Evolutionary conservation across 2,329 filamentous ascomycete genomes (phyloP).

Genomic region (Diatrype stigma): DNA sequence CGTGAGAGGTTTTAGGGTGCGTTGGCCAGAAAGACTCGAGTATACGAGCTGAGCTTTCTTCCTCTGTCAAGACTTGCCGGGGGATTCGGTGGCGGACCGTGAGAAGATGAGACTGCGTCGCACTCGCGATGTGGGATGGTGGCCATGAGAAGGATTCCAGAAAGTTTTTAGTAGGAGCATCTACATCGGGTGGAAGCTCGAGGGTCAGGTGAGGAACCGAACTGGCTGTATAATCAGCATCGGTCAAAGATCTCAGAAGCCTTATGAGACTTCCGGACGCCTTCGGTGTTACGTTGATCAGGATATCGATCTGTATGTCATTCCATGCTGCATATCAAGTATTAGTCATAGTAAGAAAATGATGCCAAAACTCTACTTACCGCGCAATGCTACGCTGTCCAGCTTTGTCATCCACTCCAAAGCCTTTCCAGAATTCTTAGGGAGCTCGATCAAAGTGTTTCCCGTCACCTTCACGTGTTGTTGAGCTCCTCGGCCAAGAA

Average conservation of each 20-base stretch:
- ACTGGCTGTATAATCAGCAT: constrained; percentile 71
- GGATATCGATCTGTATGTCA: constrained; percentile 70
- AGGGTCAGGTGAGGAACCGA: constrained; percentile 73
- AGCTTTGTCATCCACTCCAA: constrained; percentile 76
- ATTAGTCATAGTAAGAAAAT: constrained; percentile 9
- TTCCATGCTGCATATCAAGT: constrained; percentile 62
- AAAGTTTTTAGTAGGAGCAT: constrained; percentile 59
- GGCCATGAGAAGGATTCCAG: constrained; percentile 67
- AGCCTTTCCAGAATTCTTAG: constrained; percentile 55
- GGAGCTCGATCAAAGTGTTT: constrained; percentile 71
- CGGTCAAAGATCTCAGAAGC: constrained; percentile 69
- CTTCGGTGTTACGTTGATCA: constrained; percentile 69
- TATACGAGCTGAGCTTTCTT: constrained; percentile 70
- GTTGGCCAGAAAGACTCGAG: constrained; percentile 85
- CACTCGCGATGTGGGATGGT: constrained; percentile 35
- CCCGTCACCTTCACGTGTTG: constrained; percentile 47
- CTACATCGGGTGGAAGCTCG: constrained; percentile 71
- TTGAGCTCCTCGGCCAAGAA: constrained; percentile 60
- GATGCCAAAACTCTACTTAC: constrained; percentile 34
- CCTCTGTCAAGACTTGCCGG: constrained; percentile 53
- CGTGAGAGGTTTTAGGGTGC: constrained; percentile 60
- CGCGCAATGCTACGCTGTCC: constrained; percentile 65
- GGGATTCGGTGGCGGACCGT: constrained; percentile 72
- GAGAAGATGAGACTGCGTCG: constrained; percentile 49
- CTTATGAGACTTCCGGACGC: constrained; percentile 72